Percentiles rank a stretch among this genome's conserved stretches.
Evolutionary conservation across 2,329 filamentous ascomycete species (phyloP).

Genomic region (Aspergillus cejpii): DNA sequence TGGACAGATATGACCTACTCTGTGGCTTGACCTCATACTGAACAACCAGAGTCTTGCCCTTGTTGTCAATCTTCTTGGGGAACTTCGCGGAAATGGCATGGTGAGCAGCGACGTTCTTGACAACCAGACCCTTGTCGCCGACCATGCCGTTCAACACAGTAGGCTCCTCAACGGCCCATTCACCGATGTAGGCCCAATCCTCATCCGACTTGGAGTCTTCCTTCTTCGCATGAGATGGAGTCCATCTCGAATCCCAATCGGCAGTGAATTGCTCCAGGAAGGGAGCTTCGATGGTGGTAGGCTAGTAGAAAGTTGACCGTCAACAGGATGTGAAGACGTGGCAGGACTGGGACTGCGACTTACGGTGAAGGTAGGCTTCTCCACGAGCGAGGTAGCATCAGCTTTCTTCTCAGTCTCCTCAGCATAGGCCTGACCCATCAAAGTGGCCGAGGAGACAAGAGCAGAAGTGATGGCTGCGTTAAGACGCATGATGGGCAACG

Average conservation of each 20-base stretch:
- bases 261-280: conserved; percentile 99
- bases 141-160: conserved; percentile 82
- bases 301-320: conserved; percentile 48
- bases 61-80: conserved; percentile 92
- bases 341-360: conserved; percentile 37
- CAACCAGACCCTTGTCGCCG: conserved; percentile 90
- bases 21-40: conserved; percentile 99
- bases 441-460: conserved; percentile 62
- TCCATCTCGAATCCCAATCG: conserved; percentile 91
- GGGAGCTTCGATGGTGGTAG: conserved; percentile 77
- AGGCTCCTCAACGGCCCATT: conserved; percentile 96
- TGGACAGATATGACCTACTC: conserved; percentile 53
- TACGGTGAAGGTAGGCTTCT: conserved; percentile 82
- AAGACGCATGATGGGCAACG: conserved; percentile 65
- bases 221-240: conserved; percentile 95
- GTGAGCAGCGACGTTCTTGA: conserved; percentile 97
- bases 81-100: conserved; percentile 99
- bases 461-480: conserved; percentile 68
- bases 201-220: conserved; percentile 71
- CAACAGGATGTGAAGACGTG: conserved; percentile 9
- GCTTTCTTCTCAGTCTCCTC: conserved; percentile 59
- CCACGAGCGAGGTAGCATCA: conserved; percentile 50
- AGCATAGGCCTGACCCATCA: conserved; percentile 59
- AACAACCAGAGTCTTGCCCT: conserved; percentile 91
- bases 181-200: conserved; percentile 95